Base-by-base conservation (phyloP, 208 protist species). In the Trypanosoma caninum region DNA sequence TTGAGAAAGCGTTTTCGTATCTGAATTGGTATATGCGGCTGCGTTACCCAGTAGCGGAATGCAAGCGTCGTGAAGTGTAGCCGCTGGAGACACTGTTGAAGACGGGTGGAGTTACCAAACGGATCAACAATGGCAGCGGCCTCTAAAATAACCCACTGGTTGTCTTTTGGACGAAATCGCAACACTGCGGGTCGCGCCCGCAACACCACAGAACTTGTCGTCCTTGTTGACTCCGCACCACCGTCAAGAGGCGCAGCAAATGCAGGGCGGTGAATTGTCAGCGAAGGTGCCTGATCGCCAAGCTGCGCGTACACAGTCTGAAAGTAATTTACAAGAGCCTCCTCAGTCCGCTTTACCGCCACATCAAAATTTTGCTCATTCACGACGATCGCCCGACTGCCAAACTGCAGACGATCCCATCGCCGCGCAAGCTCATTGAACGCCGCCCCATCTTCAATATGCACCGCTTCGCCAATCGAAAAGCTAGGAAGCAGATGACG, bases 101-200 rank as follows among this genome's bases (percentile, higher is more conserved):
- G 69, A 42, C 81, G 77, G 20, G 72, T 63, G 16, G 76, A 53
- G 14, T 78, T 91, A 57, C 69, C 69, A 33, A 89, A 51, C 7
- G 88, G 88, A 52, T 95, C 88, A 33, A 91, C 67, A 18, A 78
- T 63, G 3, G 84, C 82, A 56, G 86, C 74, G 5, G 82, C 52
- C 61, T 91, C 82, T 18, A 95, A 56, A 40, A 95, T 80, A n/a
- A 95, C 83, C 88, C 88, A 95, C 56, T 95, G 88, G 58, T 92
- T 92, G 20, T 95, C 88, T 58, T 91, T 89, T 8, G 88, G 84
- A 4, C 88, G 80, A 53, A 86, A 95, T 9, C 88, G 84, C 22
- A 95, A 22, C 20, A 92, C 82, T 1, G 67, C 63, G 2, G 88
- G 88, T 5, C 88, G 77, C 6, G 84, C 84, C 11, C 82, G 78